A percentile compares a stretch with the other conserved stretches of the same genome.
Conservation (phyloP, 139 green algal genomes). For the Trebouxia sp. region DNA sequence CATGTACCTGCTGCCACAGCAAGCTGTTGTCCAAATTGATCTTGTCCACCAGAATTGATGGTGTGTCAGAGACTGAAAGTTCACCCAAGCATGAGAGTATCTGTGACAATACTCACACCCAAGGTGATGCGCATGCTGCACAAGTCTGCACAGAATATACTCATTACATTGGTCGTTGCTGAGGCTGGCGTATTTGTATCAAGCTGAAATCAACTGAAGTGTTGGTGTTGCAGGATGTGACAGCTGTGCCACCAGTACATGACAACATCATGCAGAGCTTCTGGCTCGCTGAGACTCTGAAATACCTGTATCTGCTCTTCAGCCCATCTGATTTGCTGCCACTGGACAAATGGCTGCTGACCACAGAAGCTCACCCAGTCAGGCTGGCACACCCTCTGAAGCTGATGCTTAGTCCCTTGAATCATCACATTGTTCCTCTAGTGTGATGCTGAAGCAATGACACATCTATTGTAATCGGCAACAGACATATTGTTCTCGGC, state of each 20-base stretch:
- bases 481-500: too few relatives aligned
- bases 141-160: too few relatives aligned
- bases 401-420: not conserved
- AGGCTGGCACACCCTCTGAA: not conserved
- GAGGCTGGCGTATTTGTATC: not conserved
- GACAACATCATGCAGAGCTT: constrained; percentile 43
- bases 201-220: not conserved
- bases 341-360: constrained; percentile 39
- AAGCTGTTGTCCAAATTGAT: too few relatives aligned
- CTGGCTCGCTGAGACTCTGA: constrained; percentile 49
- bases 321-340: constrained; percentile 31
- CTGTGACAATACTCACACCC: too few relatives aligned
- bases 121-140: too few relatives aligned
- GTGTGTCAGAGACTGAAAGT: too few relatives aligned
- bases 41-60: too few relatives aligned
- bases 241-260: constrained; percentile 13
- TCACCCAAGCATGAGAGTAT: too few relatives aligned
- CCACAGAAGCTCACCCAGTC: constrained; percentile 45
- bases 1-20: too few relatives aligned
- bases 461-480: too few relatives aligned
- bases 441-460: too few relatives aligned
- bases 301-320: constrained; percentile 47
- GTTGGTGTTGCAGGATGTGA: constrained; percentile 15
- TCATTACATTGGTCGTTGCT: too few relatives aligned
- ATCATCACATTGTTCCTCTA: not conserved